Evolutionary conservation across 768 basidiomycete genomes (phyloP), one percentile per base, ranked within the genome.

Genomic region (Lentinula detonsa): DNA sequence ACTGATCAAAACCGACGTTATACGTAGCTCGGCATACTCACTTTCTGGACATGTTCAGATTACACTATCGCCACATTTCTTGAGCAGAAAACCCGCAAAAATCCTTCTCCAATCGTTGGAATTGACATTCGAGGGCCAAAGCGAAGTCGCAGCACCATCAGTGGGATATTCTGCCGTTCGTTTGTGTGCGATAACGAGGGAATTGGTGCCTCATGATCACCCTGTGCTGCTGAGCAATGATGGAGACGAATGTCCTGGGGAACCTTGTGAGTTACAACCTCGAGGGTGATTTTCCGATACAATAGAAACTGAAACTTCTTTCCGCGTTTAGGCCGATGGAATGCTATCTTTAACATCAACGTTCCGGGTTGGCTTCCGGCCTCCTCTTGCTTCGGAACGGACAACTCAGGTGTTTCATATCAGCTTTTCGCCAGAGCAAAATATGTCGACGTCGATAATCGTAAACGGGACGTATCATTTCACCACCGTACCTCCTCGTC

Each of bases 281-380:
- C 21, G 18, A n/a, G n/a, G 21, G 16, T 11, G 23, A 4, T 37
- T 35, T 13, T 34, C 35, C n/a, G 31, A 28, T 34, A 43, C 35
- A 42, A 59, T 16, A n/a, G 57, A 62, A 57, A 39, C 49, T 60
- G 42, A 18, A 28, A 18, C 48, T 48, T 54, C 28, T 35, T 34
- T 8, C n/a, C 56, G 54, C 54, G 33, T 62, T 13, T 46, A 82
- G 81, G 75, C 65, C 72, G 72, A 37, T 93, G 93, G 87, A 85
- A 88, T 65, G 76, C 93, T 59, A 76, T 86, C 16, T 96, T 95
- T 71, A 87, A 93, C 70, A 73, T 97, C 3, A 80, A 84, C 15
- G 75, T 95, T n/a, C 93, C 94, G 4, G 95, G 93, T 16, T 96
- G 95, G 95, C 79, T 97, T 2, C 94, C 94, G 7, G 78, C 80